Base-by-base conservation (phyloP, 331 rosid species). In the Saraca asoca region DNA sequence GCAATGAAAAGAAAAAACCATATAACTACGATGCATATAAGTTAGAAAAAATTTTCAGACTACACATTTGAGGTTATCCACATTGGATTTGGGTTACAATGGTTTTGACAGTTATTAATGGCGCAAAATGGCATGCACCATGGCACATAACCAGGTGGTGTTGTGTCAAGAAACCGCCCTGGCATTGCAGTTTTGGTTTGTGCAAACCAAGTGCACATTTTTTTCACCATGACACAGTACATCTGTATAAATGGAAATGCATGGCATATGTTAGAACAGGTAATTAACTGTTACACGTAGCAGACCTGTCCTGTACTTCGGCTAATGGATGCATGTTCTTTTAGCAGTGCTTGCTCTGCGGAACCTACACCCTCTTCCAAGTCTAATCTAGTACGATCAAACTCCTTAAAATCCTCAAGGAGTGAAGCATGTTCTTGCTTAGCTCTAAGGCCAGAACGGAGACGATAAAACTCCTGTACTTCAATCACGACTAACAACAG, bases 341-440 rank as follows among this genome's bases (percentile, higher is more conserved):
- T 94, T 51, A 94, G 81, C 62, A 94, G 95, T 31, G 88, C 70
- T 67, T 85, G 89, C 68, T 88, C 92, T 7, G 80, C 71, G 50
- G 90, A 81, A 48, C 73, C 95, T 35, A 46, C 77, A 62, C 90
- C 96, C 15, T 78, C 91, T 86, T 94, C 99, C 79, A 94, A 77
- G 71, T 94, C 99, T 66, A 88, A 79, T 79, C 92, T 82, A 71
- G 99, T 70, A 15, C 97, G 84, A 82, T 94, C 99, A 62, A 94
- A 94, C 78, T 94, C 97, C 75, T 87, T 94, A 71, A 94, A 94
- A 82, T 90, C 97, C 13, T 94, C 99, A 44, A 94, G 85, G 29
- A 94, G 96, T 35, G 96, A 94, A 76, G 99, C 97, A 43, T 88
- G 99, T 46, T 94, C 97, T 75, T 84, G 82, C 89, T 90, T 90